phyloP scores from a whole-genome alignment of 305 asterid genomes.

The Fraxinus sp. region DNA sequence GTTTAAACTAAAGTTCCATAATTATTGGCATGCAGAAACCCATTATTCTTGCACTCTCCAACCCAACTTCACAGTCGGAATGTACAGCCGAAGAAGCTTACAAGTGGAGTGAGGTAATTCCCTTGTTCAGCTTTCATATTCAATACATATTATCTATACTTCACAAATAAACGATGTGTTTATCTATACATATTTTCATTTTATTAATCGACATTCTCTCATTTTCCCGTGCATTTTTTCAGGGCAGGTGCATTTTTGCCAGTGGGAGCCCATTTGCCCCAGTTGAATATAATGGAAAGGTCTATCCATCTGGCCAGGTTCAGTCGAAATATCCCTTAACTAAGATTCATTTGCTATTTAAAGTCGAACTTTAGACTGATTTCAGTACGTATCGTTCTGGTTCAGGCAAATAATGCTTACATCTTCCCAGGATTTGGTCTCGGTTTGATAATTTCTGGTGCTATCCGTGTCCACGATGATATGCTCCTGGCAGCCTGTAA shows the following conservation, averaged over 20 bases:
- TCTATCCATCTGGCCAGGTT: neutral
- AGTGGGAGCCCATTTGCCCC: neutral
- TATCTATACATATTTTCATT: neutral
- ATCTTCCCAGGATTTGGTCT: slow-evolving; percentile 1
- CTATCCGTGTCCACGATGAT: neutral
- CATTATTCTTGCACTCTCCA: neutral
- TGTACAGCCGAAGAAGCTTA: neutral
- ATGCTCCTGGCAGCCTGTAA: neutral
- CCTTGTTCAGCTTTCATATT: neutral
- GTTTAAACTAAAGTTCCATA: neutral
- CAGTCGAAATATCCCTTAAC: neutral
- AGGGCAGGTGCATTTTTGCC: neutral
- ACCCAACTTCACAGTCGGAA: neutral
- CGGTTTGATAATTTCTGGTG: neutral
- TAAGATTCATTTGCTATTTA: neutral
- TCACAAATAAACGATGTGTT: neutral
- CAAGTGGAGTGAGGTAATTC: neutral
- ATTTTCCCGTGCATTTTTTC: neutral
- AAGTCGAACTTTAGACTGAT: neutral
- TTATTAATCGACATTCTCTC: neutral
- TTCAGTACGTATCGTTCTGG: neutral
- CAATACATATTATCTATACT: neutral
- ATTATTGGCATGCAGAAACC: neutral
- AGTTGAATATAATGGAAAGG: neutral
- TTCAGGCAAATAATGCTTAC: neutral